A percentile compares a stretch with the other conserved stretches of the same genome.
phyloP scores from a whole-genome alignment of 495 filamentous ascomycete genomes.

The Gamarada debralockiae region DNA sequence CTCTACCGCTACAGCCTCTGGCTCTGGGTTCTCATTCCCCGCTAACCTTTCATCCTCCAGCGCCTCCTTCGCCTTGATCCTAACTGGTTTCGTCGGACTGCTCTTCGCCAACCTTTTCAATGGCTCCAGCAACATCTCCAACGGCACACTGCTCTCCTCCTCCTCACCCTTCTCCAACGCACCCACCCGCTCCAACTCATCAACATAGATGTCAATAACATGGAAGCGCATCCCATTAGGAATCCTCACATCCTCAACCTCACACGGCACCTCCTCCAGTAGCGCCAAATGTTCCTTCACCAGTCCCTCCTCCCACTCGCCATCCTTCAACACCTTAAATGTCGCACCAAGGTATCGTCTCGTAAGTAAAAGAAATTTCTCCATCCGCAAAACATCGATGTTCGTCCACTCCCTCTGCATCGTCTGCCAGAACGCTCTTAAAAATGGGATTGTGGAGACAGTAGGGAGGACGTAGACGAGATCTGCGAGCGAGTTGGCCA shows the following conservation, averaged over 20 bases:
- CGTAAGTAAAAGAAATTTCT: constrained; percentile 89
- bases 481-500: constrained; percentile 70
- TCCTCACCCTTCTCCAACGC: constrained; percentile 44
- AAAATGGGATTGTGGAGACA: constrained; percentile 59
- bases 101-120: constrained; percentile 50
- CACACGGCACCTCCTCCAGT: constrained; percentile 38
- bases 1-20: constrained; percentile 36
- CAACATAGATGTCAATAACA: constrained; percentile 85
- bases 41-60: constrained; percentile 72
- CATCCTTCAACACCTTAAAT: constrained; percentile 50
- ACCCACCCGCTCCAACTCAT: constrained; percentile 71
- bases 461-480: constrained; percentile 63
- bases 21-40: constrained; percentile 32
- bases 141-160: constrained; percentile 29
- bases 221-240: constrained; percentile 86
- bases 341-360: constrained; percentile 68
- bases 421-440: constrained; percentile 84
- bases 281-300: constrained; percentile 25
- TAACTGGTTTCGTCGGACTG: constrained; percentile 67
- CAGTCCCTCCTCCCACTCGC: constrained; percentile 29
- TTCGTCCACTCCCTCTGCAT: constrained; percentile 76
- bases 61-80: constrained; percentile 65
- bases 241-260: constrained; percentile 43
- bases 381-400: constrained; percentile 83
- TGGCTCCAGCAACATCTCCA: constrained; percentile 55